Conservation (phyloP, 176 grass and related monocot species). For the Musa beccarii region DNA sequence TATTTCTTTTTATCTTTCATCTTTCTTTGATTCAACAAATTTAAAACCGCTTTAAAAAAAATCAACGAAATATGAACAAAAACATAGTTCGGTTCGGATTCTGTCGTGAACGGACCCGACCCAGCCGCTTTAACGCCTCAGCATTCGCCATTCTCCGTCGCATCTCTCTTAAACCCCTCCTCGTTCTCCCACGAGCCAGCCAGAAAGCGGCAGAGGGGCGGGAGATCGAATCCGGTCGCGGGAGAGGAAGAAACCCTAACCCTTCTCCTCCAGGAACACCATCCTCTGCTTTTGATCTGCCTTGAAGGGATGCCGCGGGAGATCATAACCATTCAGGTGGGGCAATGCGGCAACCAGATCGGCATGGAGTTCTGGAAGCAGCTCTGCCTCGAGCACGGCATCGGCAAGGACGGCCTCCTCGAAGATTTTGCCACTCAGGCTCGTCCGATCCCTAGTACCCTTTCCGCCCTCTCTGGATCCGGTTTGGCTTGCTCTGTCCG, state of each 20-base stretch:
- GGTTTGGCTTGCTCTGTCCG: background rate
- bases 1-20: no score
- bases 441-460: background rate
- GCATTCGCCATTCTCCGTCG: no score
- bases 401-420: constrained; percentile 96
- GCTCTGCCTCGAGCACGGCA: constrained; percentile 98
- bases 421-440: constrained; percentile 98
- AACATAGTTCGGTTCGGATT: no score
- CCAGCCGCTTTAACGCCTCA: no score
- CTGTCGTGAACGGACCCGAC: no score
- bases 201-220: no score
- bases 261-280: background rate
- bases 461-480: background rate
- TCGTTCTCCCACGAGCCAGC: no score
- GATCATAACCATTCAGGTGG: constrained; percentile 99
- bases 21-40: no score
- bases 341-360: constrained; percentile 99
- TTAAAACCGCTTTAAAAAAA: no score
- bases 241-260: background rate
- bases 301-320: constrained; percentile 69
- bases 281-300: background rate
- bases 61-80: no score
- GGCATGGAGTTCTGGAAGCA: constrained; percentile 99
- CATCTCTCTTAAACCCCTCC: no score
- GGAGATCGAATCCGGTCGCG: background rate